Percentiles rank a stretch among this genome's conserved stretches.
Conservation (phyloP, 768 basidiomycete species). For the Podaxis pistillaris region DNA sequence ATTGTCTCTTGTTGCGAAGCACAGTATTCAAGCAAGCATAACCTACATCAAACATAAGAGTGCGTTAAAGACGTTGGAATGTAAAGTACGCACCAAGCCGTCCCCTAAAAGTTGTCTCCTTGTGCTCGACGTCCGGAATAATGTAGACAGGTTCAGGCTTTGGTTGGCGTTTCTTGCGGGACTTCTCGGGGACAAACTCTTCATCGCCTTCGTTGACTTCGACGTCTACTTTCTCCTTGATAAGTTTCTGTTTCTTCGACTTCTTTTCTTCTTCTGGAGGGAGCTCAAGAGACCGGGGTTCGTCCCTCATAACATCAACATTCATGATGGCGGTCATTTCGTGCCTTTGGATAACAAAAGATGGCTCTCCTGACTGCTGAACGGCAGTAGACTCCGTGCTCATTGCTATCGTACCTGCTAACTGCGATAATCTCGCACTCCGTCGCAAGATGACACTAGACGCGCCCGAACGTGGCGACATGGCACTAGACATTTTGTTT, state of each 20-base stretch:
- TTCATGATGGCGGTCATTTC: neutral
- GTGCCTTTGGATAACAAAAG: neutral
- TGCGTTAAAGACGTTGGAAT: neutral
- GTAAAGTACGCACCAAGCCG: slow-evolving; percentile 40
- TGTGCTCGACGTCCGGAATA: slow-evolving; percentile 70
- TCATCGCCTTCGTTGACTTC: slow-evolving; percentile 12
- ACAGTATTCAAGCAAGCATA: slow-evolving; percentile 89
- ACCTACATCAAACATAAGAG: slow-evolving; percentile 30
- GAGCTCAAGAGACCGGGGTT: neutral
- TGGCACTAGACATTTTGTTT: neutral
- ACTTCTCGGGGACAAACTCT: slow-evolving; percentile 4
- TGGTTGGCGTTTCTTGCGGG: slow-evolving; percentile 23
- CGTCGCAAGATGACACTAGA: slow-evolving; percentile 2
- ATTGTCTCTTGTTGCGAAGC: slow-evolving; percentile 64
- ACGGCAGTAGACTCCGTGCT: neutral
- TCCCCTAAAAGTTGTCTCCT: slow-evolving; percentile 69
- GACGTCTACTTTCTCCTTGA: neutral
- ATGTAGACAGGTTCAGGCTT: slow-evolving; percentile 55
- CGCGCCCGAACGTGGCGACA: neutral
- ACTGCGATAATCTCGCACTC: slow-evolving; percentile 2
- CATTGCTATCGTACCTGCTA: neutral
- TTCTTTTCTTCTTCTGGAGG: slow-evolving; percentile 6
- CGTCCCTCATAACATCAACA: neutral
- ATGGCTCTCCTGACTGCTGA: neutral
- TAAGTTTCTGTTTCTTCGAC: slow-evolving; percentile 3